Evolutionary conservation across 2,329 filamentous ascomycete species (phyloP), one percentile per base, ranked within the genome.

Genomic region (Phyllosticta citribraziliensis): DNA sequence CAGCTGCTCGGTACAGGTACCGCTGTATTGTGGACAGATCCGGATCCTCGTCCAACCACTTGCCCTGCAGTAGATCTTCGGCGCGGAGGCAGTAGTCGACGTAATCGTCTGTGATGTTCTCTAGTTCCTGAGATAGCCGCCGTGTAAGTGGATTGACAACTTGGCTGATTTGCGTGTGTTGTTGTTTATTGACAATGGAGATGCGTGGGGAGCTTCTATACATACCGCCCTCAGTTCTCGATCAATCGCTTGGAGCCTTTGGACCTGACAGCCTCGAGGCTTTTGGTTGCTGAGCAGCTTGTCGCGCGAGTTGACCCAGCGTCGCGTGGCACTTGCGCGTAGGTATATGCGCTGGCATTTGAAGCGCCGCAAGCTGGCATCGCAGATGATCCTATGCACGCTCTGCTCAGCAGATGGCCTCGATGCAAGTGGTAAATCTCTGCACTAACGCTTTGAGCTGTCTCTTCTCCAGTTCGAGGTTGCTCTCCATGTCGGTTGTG

Each of bases 1-100:
- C 35, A 5, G 8, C 40, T 47, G 6, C 40, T n/a, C 40, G n/a
- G 50, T 47, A 60, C 9, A 56, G 22, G 25, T 52, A 56, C 22
- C 52, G 73, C 64, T 74, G 76, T 55, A 84, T 82, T 20, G 75
- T 74, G 17, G 76, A 74, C 62, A 86, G 72, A 8, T 80, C 75
- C 3, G 84, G 84, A 67, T 86, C 84, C 64, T 87, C 84, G 47
- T 74, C 73, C 53, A 85, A 74, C 83, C 84, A 87, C 72, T 85
- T 84, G 50, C 82, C 80, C 64, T 82, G 81, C 52, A 79, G 73
- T 52, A 74, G 67, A 67, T 86, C 84, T 51, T 81, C 78, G 25
- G 77, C 73, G 64, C 80, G 79, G 19, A 86, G 77, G 30, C 81
- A 80, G 61, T 78, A 75, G 57, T 83, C 76, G 55, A 86, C 80